These are phyloP conservation scores for Mimosa pudica DNA, from an alignment of 306 rosid species.

Conservation along the genomic window DNA sequence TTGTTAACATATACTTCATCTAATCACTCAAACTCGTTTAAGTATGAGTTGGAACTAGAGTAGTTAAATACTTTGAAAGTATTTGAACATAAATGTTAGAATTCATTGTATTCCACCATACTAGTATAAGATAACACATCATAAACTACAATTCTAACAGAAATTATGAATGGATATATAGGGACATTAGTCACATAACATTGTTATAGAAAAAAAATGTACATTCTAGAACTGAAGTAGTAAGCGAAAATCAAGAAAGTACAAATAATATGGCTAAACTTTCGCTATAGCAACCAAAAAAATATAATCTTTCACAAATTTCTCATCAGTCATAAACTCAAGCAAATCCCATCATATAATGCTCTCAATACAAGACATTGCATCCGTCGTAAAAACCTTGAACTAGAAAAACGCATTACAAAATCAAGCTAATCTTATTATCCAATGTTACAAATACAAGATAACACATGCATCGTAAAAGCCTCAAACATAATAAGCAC, in stretches of 20 bases:
- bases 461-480: neutral
- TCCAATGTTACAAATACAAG: neutral
- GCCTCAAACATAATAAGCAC: neutral
- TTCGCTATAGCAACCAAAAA: neutral
- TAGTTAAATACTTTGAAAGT: conserved; percentile 1
- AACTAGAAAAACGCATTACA: neutral
- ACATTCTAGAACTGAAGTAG: neutral
- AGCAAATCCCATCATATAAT: neutral
- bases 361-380: neutral
- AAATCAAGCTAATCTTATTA: neutral
- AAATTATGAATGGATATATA: conserved; percentile 1
- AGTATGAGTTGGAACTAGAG: neutral
- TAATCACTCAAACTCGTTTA: neutral
- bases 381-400: neutral
- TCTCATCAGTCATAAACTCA: too few species aligned
- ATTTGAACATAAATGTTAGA: conserved; percentile 15
- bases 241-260: neutral
- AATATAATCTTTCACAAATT: neutral
- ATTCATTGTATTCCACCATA: conserved; percentile 1
- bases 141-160: neutral
- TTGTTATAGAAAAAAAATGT: neutral
- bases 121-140: neutral
- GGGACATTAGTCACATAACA: neutral
- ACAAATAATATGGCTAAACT: neutral
- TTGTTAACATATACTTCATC: conserved; percentile 3